These are phyloP conservation scores for Dendrothele bispora DNA, from an alignment of 768 basidiomycete species.

Conservation along the genomic window DNA sequence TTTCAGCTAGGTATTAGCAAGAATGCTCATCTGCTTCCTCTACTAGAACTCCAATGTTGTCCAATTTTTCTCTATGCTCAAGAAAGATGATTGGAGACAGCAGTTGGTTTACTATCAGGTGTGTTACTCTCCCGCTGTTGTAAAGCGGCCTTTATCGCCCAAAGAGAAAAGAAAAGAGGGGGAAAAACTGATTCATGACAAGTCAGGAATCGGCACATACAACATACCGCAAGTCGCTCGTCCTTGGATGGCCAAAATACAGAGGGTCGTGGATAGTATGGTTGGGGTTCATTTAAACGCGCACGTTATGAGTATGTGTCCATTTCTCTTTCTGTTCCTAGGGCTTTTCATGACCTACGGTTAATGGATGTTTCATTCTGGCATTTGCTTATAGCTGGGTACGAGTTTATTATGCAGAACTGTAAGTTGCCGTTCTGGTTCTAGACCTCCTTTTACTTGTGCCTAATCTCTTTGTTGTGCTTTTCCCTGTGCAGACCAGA, in stretches of 20 bases:
- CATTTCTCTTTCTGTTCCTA: too few relatives aligned
- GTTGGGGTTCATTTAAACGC: constrained; percentile 48
- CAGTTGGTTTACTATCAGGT: constrained; percentile 46
- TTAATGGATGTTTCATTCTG: neutral
- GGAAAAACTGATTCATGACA: neutral
- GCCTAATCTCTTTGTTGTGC: neutral
- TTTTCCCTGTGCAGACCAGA: too few relatives aligned
- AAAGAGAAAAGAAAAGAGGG: neutral
- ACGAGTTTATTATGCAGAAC: constrained; percentile 63
- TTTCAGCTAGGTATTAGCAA: neutral
- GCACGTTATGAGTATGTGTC: constrained; percentile 53
- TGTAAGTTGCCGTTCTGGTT: constrained; percentile 31
- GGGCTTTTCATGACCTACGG: too few relatives aligned
- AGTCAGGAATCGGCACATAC: constrained; percentile 65
- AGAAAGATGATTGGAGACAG: constrained; percentile 32
- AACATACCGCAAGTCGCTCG: constrained; percentile 50
- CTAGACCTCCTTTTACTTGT: neutral
- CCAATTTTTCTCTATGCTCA: constrained; percentile 34
- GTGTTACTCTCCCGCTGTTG: neutral
- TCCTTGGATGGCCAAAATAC: constrained; percentile 36
- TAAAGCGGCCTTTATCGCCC: neutral
- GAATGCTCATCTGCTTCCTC: neutral
- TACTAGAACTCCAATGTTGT: constrained; percentile 40
- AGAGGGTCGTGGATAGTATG: constrained; percentile 33
- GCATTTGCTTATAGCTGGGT: constrained; percentile 39